Evolutionary conservation across 805 yeast species (phyloP).

Genomic region (Brettanomyces nanus): DNA sequence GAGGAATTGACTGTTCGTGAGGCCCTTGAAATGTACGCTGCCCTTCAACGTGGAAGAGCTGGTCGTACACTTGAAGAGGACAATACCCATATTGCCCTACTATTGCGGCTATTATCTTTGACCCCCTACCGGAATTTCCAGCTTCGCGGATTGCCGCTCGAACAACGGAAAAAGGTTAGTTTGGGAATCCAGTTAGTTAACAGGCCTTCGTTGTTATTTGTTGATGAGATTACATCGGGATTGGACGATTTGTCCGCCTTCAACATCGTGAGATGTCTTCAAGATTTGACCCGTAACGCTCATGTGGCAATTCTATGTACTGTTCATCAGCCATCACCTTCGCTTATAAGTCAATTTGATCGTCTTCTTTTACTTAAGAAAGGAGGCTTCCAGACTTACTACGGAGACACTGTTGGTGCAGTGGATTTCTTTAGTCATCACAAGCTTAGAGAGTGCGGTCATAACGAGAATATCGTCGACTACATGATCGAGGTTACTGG

Average conservation of each 20-base stretch:
- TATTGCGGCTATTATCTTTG: slow-evolving; percentile 37
- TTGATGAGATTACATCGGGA: slow-evolving; percentile 49
- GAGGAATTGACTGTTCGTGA: slow-evolving; percentile 40
- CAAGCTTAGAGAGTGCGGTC: slow-evolving; percentile 33
- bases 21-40: slow-evolving; percentile 26
- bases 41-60: slow-evolving; percentile 1
- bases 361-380: slow-evolving; percentile 37
- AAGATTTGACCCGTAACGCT: slow-evolving; percentile 38
- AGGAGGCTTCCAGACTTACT: slow-evolving; percentile 42
- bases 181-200: slow-evolving; percentile 41
- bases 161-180: slow-evolving; percentile 35
- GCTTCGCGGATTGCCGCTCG: slow-evolving; percentile 34
- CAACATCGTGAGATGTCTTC: slow-evolving; percentile 39
- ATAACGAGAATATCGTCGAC: slow-evolving; percentile 34
- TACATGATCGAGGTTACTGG: slow-evolving; percentile 38
- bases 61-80: neutral
- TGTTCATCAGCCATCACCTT: slow-evolving; percentile 50
- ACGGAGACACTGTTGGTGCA: slow-evolving; percentile 31
- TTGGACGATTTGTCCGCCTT: slow-evolving; percentile 45
- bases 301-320: slow-evolving; percentile 43
- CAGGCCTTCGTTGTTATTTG: slow-evolving; percentile 37
- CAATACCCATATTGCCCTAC: slow-evolving; percentile 24
- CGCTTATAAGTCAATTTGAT: slow-evolving; percentile 40
- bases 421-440: slow-evolving; percentile 23
- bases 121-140: slow-evolving; percentile 38